Evolutionary conservation across 108 stramenopile species (phyloP).

Genomic region (Conticribra guillardii): DNA sequence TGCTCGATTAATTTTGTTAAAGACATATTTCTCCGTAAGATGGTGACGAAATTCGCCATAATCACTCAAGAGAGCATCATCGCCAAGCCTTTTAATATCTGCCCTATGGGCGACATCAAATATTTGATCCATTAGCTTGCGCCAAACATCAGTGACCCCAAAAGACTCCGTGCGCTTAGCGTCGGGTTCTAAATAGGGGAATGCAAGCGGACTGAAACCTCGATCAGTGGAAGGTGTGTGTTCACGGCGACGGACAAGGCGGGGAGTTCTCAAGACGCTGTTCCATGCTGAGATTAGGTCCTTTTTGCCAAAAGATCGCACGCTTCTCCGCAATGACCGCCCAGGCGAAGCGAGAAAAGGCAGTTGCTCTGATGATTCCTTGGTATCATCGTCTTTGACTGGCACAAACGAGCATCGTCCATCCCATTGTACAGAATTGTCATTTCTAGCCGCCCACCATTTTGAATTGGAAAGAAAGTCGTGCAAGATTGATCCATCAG

Average conservation of each 20-base stretch:
- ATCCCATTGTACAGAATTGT: conserved; percentile 63
- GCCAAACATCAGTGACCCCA: conserved; percentile 73
- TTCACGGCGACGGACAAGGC: conserved; percentile 19
- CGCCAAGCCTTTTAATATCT: conserved; percentile 78
- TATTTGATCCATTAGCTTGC: conserved; percentile 81
- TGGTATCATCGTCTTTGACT: conserved; percentile 15
- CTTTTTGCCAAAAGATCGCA: conserved; percentile 67
- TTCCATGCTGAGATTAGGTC: conserved; percentile 87
- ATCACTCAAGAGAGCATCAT: conserved; percentile 62
- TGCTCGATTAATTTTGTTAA: conserved; percentile 64
- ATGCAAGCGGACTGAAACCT: conserved; percentile 12
- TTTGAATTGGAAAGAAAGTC: conserved; percentile 65
- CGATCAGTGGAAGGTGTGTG: conserved; percentile 12
- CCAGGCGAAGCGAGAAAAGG: conserved; percentile 7
- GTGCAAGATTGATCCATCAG: conserved; percentile 26
- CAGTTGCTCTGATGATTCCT: conserved; percentile 3
- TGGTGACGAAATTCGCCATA: conserved; percentile 89
- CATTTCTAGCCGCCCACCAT: conserved; percentile 81
- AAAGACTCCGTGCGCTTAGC: conserved; percentile 49
- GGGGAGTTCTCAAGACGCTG: conserved; percentile 78
- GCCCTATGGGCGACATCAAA: conserved; percentile 71
- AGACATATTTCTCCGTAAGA: conserved; percentile 73
- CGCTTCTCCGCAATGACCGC: conserved; percentile 14
- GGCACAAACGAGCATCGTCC: conserved; percentile 71
- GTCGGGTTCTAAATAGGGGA: conserved; percentile 11